Evolutionary conservation across 805 yeast species (phyloP).

Genomic region (Sugiyamaella qingdaonensis): DNA sequence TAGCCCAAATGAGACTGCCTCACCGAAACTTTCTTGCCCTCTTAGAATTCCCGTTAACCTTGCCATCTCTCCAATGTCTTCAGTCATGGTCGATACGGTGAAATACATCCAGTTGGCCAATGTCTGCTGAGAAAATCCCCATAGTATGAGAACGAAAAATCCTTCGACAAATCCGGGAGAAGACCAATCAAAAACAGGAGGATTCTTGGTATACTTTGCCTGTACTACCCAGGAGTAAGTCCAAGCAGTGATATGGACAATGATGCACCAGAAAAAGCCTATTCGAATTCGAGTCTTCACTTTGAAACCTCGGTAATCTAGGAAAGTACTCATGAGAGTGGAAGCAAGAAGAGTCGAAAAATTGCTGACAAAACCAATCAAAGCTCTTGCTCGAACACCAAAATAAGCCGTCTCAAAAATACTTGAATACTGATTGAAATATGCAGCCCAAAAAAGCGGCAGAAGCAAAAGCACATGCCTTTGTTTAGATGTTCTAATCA

Average conservation of each 20-base stretch:
- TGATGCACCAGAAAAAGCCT: not conserved
- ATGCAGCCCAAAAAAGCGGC: not conserved
- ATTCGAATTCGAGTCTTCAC: not conserved
- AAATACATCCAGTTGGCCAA: constrained; percentile 3
- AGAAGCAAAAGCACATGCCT: not conserved
- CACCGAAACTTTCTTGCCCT: constrained; percentile 1
- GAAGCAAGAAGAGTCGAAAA: not conserved
- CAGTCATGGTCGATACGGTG: not conserved
- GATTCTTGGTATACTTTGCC: not conserved
- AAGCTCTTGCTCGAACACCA: not conserved
- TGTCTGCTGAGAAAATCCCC: constrained; percentile 1
- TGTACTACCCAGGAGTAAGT: not conserved
- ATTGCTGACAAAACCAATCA: not conserved
- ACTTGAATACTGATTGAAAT: not conserved
- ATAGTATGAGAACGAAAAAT: not conserved
- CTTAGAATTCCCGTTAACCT: not conserved
- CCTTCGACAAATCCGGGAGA: not conserved
- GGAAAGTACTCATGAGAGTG: not conserved
- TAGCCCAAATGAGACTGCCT: constrained; percentile 2
- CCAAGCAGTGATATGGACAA: not conserved
- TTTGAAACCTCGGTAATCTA: not conserved
- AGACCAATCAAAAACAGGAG: not conserved
- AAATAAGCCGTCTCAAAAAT: not conserved
- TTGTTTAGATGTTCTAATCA: not conserved
- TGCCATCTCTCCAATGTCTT: not conserved